Evolutionary conservation across 2,329 filamentous ascomycete genomes (phyloP).

Genomic region (Pestalotiopsis sp.): DNA sequence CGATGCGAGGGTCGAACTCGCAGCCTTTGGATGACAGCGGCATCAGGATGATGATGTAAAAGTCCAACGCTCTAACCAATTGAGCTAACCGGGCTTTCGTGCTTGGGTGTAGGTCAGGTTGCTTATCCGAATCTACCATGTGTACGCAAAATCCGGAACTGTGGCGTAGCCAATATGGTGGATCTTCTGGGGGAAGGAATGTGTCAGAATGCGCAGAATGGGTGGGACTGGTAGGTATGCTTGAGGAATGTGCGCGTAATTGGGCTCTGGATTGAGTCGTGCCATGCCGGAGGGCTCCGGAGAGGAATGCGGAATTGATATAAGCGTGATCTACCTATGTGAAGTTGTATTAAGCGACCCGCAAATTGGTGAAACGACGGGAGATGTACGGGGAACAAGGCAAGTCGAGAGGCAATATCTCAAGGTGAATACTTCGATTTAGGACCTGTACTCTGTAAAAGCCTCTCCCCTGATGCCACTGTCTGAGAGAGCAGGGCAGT

Average conservation of each 20-base stretch:
- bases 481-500: too few relatives aligned
- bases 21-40: conserved; percentile 14
- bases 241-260: neutral
- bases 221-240: neutral
- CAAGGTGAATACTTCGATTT: too few relatives aligned
- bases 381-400: too few relatives aligned
- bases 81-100: conserved; percentile 15
- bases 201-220: neutral
- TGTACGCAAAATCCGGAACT: neutral
- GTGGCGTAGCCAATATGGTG: neutral
- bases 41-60: conserved; percentile 9
- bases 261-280: neutral
- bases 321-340: neutral
- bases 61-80: conserved; percentile 17
- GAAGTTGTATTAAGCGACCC: too few relatives aligned
- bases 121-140: neutral
- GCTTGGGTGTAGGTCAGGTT: neutral
- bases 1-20: conserved; percentile 16
- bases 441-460: too few relatives aligned
- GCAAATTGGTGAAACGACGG: too few relatives aligned
- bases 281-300: neutral
- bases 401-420: too few relatives aligned
- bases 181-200: neutral
- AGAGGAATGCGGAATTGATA: neutral
- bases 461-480: too few relatives aligned